phyloP scores from a whole-genome alignment of 352 stramenopile genomes.

The Pythium periplocum region DNA sequence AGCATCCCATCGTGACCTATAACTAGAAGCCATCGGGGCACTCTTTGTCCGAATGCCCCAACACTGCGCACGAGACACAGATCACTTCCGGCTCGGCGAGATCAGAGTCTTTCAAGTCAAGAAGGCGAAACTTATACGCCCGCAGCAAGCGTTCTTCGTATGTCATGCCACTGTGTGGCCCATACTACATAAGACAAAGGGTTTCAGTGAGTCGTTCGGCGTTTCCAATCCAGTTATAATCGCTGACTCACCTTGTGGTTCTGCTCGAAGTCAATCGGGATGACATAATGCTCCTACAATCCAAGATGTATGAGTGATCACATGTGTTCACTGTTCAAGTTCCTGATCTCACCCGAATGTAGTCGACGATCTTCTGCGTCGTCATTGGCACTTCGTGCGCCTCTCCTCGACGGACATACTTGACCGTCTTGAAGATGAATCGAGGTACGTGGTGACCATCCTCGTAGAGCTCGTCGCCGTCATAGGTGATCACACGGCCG shows the following conservation, averaged over 20 bases:
- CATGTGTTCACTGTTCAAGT: no score
- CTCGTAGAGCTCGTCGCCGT: constrained; percentile 17
- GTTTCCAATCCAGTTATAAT: not conserved
- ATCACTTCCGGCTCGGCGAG: constrained; percentile 22
- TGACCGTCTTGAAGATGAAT: constrained; percentile 60
- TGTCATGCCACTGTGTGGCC: constrained; percentile 52
- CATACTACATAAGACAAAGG: constrained; percentile 28
- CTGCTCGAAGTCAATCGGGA: constrained; percentile 46
- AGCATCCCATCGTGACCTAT: not conserved
- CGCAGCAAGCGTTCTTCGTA: constrained; percentile 48
- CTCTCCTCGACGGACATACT: constrained; percentile 41
- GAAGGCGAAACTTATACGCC: constrained; percentile 48
- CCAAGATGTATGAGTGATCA: not conserved
- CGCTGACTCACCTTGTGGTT: constrained; percentile 27
- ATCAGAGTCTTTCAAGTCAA: no score
- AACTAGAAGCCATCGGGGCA: constrained; percentile 60
- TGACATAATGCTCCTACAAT: constrained; percentile 33
- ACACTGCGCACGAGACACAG: constrained; percentile 43
- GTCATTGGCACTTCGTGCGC: constrained; percentile 26
- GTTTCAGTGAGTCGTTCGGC: not conserved
- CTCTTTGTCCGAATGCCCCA: constrained; percentile 40
- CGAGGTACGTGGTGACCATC: constrained; percentile 32
- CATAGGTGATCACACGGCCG: not conserved
- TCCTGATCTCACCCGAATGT: constrained; percentile 32
- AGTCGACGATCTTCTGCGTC: constrained; percentile 33